Percentiles rank a stretch among this genome's conserved stretches.
Evolutionary conservation across 495 filamentous ascomycete genomes (phyloP).

Genomic region (Cercophora scortea): DNA sequence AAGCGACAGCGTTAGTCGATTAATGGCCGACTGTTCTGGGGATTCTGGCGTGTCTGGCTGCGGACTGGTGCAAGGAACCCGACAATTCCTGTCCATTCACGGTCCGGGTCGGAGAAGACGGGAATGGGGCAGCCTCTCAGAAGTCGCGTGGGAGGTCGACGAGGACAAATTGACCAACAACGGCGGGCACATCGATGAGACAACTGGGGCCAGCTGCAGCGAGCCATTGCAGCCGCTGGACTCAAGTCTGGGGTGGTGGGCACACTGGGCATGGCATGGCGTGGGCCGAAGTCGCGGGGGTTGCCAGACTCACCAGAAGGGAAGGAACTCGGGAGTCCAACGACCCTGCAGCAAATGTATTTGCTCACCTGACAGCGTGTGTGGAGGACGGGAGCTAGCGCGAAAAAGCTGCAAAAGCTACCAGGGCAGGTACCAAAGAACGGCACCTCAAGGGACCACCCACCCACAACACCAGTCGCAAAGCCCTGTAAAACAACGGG

Average conservation of each 20-base stretch:
- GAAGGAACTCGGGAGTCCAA: not conserved
- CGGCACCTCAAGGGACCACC: not conserved
- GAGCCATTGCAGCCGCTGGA: not conserved
- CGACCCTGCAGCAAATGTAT: constrained; percentile 10
- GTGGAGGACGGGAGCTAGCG: constrained; percentile 16
- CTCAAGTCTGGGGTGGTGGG: no score
- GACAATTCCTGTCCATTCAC: constrained; percentile 4
- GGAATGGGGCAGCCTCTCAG: constrained; percentile 25
- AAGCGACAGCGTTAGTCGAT: constrained; percentile 16
- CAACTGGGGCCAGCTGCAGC: constrained; percentile 8
- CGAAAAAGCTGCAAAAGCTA: constrained; percentile 7
- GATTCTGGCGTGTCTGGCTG: no score
- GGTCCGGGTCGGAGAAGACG: constrained; percentile 7
- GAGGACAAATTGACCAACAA: constrained; percentile 13
- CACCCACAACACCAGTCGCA: not conserved
- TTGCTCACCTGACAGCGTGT: constrained; percentile 24
- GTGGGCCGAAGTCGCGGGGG: no score
- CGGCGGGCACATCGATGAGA: not conserved
- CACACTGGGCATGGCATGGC: no score
- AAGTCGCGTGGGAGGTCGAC: constrained; percentile 1
- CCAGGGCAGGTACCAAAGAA: not conserved
- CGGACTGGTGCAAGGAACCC: not conserved
- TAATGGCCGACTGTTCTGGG: not conserved
- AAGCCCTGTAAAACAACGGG: constrained; percentile 1
- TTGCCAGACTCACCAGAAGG: no score